These are phyloP conservation scores for Parasarocladium wereldwijsianum DNA, from an alignment of 2,329 filamentous ascomycete genomes.

Conservation along the genomic window DNA sequence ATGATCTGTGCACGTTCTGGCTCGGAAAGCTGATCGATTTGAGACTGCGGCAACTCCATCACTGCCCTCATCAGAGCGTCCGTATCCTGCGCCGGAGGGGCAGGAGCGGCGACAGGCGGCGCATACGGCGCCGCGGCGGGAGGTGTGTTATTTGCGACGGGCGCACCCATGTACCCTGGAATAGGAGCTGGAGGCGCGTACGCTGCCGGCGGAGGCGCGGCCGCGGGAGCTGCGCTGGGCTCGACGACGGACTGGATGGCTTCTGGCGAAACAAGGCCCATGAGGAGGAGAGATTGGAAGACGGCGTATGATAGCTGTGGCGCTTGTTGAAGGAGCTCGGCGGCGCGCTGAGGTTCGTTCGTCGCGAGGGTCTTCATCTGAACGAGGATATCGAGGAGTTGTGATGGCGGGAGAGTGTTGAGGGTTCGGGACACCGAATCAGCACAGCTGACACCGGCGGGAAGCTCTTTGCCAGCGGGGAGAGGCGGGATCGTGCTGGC, in stretches of 20 bases:
- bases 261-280: conserved; percentile 79
- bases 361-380: conserved; percentile 90
- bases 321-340: conserved; percentile 72
- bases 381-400: conserved; percentile 82
- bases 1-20: conserved; percentile 68
- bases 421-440: conserved; percentile 90
- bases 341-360: conserved; percentile 67
- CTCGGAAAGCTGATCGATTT: conserved; percentile 66
- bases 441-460: conserved; percentile 66
- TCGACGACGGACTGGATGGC: conserved; percentile 73
- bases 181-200: conserved; percentile 20
- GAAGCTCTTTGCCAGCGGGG: conserved; percentile 71
- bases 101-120: conserved; percentile 16
- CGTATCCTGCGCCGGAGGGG: conserved; percentile 35
- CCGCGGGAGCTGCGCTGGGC: conserved; percentile 25
- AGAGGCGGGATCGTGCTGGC: conserved; percentile 56
- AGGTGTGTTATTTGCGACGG: conserved; percentile 28
- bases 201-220: conserved; percentile 12
- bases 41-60: conserved; percentile 62
- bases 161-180: conserved; percentile 20
- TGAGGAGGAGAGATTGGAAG: conserved; percentile 84
- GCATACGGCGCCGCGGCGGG: conserved; percentile 31
- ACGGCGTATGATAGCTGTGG: conserved; percentile 90
- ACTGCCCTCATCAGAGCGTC: conserved; percentile 69
- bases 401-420: conserved; percentile 68